Conservation (phyloP, 225 moss, liverwort and hornwort species). For the Thuidium tamariscinum region DNA sequence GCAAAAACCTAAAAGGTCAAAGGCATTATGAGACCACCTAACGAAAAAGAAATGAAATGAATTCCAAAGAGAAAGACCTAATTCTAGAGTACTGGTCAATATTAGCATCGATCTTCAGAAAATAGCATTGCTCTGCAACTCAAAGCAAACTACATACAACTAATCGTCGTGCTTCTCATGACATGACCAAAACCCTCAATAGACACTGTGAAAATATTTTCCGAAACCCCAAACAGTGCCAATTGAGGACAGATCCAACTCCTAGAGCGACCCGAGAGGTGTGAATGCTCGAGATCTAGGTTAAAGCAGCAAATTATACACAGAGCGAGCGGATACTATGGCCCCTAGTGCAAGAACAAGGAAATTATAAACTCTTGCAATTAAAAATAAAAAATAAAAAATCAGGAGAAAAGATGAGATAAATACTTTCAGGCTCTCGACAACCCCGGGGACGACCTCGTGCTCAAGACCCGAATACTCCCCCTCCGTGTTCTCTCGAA, state of each 20-base stretch:
- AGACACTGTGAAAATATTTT: not conserved
- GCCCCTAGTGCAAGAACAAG: not conserved
- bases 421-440: constrained; percentile 98
- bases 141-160: not conserved
- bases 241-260: not conserved
- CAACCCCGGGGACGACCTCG: constrained; percentile 95
- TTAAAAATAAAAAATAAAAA: not conserved
- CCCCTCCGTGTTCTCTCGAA: constrained; percentile 99
- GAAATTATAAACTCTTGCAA: not conserved
- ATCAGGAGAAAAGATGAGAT: not conserved
- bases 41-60: not conserved
- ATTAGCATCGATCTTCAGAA: not conserved
- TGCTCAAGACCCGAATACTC: constrained; percentile 99
- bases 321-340: not conserved
- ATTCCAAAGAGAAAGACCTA: not conserved
- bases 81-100: not conserved
- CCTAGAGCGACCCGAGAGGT: not conserved
- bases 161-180: not conserved
- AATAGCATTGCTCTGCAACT: not conserved
- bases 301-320: not conserved
- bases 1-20: not conserved
- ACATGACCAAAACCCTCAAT: not conserved
- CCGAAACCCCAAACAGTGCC: not conserved
- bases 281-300: not conserved
- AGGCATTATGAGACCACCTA: not conserved